Evolutionary conservation across 2,329 filamentous ascomycete genomes (phyloP).

Genomic region (Trichophyton mentagrophytes): DNA sequence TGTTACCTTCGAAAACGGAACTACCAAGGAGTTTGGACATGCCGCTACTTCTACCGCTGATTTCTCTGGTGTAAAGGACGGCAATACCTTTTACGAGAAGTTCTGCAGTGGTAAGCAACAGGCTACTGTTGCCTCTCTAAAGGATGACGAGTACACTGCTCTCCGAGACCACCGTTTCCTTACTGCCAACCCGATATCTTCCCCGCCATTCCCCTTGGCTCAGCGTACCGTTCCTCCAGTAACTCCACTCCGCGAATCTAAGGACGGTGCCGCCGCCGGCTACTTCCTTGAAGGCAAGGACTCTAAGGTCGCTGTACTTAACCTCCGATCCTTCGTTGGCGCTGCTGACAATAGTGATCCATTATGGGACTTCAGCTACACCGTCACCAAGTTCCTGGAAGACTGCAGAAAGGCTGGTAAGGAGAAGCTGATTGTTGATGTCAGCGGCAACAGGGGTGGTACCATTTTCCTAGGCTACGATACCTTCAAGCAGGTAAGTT

Average conservation of each 20-base stretch:
- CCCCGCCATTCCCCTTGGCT: conserved; percentile 17
- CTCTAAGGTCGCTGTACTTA: conserved; percentile 34
- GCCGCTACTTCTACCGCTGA: conserved; percentile 15
- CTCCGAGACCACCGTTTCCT: conserved; percentile 1
- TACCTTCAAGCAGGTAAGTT: conserved; percentile 36
- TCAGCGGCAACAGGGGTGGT: conserved; percentile 50
- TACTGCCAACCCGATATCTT: conserved; percentile 27
- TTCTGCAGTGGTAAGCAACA: conserved; percentile 20
- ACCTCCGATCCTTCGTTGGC: conserved; percentile 29
- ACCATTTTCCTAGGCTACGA: conserved; percentile 36
- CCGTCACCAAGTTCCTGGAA: conserved; percentile 36
- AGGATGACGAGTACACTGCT: too few species aligned
- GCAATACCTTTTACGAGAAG: conserved; percentile 28
- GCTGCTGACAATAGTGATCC: conserved; percentile 11
- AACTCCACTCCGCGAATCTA: conserved; percentile 22
- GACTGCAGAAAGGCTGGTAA: conserved; percentile 37
- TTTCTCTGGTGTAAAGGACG: conserved; percentile 28
- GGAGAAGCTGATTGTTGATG: conserved; percentile 52
- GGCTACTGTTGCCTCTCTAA: too few species aligned
- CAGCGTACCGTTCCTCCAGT: conserved; percentile 30
- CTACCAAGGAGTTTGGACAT: conserved; percentile 17
- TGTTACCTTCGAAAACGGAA: conserved; percentile 23
- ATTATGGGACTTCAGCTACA: conserved; percentile 23
- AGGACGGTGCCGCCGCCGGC: conserved; percentile 27
- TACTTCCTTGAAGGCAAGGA: conserved; percentile 33